phyloP scores from a whole-genome alignment of 1,284 basidiomycete genomes.

The Sanghuangporus weigelae region DNA sequence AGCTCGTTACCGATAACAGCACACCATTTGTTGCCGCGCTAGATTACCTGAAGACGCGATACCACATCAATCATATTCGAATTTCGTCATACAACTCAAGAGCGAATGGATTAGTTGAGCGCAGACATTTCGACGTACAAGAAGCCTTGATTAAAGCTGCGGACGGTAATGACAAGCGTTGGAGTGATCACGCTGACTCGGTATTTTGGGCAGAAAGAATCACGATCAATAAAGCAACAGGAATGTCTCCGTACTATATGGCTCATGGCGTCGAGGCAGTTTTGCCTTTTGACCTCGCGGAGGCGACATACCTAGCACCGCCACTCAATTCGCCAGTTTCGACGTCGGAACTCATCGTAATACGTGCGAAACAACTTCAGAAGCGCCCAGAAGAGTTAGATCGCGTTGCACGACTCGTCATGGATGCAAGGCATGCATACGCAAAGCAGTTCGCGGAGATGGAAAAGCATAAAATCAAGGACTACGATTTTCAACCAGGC shows the following conservation, averaged over 20 bases:
- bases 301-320: constrained; percentile 14
- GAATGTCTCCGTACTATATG: constrained; percentile 23
- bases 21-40: constrained; percentile 10
- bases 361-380: background rate
- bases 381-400: background rate
- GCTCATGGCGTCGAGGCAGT: constrained; percentile 21
- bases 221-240: constrained; percentile 20
- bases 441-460: background rate
- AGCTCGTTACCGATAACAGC: constrained; percentile 32
- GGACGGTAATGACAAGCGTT: background rate
- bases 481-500: constrained; percentile 16
- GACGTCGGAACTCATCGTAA: background rate
- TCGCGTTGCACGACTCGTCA: background rate
- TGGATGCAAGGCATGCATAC: background rate
- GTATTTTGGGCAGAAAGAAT: constrained; percentile 25
- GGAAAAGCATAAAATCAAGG: background rate
- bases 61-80: background rate
- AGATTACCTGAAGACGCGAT: background rate
- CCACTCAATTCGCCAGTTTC: background rate
- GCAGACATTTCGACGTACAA: constrained; percentile 31
- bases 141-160: constrained; percentile 34
- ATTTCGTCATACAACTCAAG: constrained; percentile 34
- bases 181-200: background rate
- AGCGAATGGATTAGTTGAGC: constrained; percentile 36
- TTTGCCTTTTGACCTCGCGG: constrained; percentile 22